Evolutionary conservation across 805 yeast species (phyloP).

Genomic region (Cyberlindnera misumaiensis): DNA sequence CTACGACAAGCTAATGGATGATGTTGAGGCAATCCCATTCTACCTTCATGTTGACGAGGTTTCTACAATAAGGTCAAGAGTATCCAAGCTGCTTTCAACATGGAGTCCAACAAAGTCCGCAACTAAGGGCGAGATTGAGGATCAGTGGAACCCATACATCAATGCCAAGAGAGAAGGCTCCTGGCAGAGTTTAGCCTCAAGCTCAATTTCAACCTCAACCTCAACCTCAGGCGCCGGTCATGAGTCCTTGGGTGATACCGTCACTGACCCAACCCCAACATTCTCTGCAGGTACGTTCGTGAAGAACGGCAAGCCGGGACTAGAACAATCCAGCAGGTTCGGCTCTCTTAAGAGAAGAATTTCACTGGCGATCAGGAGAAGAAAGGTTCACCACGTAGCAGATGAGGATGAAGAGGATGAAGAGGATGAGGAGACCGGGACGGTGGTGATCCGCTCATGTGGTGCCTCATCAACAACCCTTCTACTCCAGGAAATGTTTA

Average conservation of each 20-base stretch:
- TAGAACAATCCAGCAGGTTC: background rate
- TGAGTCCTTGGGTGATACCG: no score
- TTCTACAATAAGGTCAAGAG: constrained; percentile 3
- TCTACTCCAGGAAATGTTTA: background rate
- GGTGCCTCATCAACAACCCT: background rate
- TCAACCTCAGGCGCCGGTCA: no score
- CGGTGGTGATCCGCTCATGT: background rate
- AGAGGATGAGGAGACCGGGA: background rate
- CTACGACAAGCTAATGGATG: constrained; percentile 18
- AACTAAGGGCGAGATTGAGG: constrained; percentile 3
- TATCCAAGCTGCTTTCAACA: constrained; percentile 9
- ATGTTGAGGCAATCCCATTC: constrained; percentile 22
- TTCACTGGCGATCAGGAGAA: no score
- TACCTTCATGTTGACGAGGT: constrained; percentile 13
- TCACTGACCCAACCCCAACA: no score
- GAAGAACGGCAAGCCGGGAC: background rate
- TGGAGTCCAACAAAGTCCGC: constrained; percentile 15
- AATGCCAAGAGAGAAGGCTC: constrained; percentile 11
- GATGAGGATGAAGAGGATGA: background rate
- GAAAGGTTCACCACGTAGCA: background rate
- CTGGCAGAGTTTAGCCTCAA: no score
- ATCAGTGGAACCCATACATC: constrained; percentile 18
- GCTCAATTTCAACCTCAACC: no score
- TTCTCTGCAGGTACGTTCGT: no score
- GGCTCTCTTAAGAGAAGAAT: constrained; percentile 1